A percentile compares a stretch with the other conserved stretches of the same genome.
Conservation (phyloP, 345 rosid genomes). For the Brassica rapa region DNA sequence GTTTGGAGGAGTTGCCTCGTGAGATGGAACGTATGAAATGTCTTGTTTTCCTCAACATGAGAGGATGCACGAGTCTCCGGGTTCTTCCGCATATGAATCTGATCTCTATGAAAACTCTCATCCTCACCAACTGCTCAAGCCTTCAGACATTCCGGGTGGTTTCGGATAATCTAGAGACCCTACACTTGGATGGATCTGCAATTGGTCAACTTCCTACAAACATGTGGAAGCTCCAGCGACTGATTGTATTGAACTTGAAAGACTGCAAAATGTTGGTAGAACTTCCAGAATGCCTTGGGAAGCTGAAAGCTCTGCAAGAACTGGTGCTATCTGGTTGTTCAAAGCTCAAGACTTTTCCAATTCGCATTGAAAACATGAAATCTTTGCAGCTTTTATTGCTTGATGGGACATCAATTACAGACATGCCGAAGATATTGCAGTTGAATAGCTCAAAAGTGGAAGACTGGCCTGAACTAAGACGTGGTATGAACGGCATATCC, state of each 20-base stretch:
- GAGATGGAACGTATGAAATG: neutral
- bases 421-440: conserved; percentile 18
- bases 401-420: conserved; percentile 13
- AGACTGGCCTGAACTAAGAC: neutral
- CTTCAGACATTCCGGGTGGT: conserved; percentile 13
- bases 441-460: neutral
- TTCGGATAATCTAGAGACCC: neutral
- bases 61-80: conserved; percentile 29
- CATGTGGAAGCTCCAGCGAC: conserved; percentile 20
- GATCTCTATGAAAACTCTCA: conserved; percentile 22
- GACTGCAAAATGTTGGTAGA: neutral
- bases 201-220: conserved; percentile 19
- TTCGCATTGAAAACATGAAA: conserved; percentile 21
- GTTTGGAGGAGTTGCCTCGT: conserved; percentile 14
- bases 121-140: conserved; percentile 33
- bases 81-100: neutral
- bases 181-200: conserved; percentile 25
- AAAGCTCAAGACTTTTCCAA: conserved; percentile 11
- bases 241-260: conserved; percentile 26
- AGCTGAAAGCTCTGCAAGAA: conserved; percentile 28
- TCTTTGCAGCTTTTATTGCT: conserved; percentile 16
- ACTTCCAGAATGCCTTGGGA: conserved; percentile 26
- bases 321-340: conserved; percentile 30
- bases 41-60: conserved; percentile 16
- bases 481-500: neutral